Percentiles rank a stretch among this genome's conserved stretches.
Conservation (phyloP, 176 grass and related monocot genomes). For the Paspalum notatum region DNA sequence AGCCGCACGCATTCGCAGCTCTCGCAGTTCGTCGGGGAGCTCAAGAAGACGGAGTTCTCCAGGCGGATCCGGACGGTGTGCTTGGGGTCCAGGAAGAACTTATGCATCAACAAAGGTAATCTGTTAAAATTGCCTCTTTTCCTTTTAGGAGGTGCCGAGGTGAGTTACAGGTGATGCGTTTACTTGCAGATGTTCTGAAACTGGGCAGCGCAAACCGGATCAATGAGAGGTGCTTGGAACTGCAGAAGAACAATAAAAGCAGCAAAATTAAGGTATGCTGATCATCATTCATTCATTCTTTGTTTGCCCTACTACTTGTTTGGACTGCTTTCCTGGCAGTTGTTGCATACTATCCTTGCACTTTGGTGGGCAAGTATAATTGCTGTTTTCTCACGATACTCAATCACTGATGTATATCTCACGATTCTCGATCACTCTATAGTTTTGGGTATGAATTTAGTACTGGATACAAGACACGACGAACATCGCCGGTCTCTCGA, state of each 20-base stretch:
- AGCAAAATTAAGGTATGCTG: constrained; percentile 68
- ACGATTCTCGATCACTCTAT: too few relatives aligned
- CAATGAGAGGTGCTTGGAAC: constrained; percentile 83
- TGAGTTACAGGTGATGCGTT: constrained; percentile 20
- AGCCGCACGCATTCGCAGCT: constrained; percentile 93
- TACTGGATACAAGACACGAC: too few relatives aligned
- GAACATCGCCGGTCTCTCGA: too few relatives aligned
- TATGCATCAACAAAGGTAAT: constrained; percentile 81
- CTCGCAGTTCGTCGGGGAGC: constrained; percentile 87
- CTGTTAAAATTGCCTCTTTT: neutral
- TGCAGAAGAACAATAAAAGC: constrained; percentile 82
- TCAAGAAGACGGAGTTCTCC: constrained; percentile 70
- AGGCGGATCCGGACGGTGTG: constrained; percentile 54
- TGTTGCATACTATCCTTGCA: neutral
- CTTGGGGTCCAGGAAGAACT: constrained; percentile 93
- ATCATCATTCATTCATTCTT: neutral
- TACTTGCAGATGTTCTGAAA: constrained; percentile 74
- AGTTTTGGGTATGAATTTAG: too few relatives aligned
- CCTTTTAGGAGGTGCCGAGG: neutral
- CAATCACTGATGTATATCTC: too few relatives aligned
- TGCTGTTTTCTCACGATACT: too few relatives aligned
- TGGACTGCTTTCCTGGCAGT: neutral
- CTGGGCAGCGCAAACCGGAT: constrained; percentile 67
- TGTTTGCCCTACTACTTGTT: neutral
- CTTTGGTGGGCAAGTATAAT: neutral